Evolutionary conservation across 805 yeast species (phyloP), one percentile per base, ranked within the genome.

Genomic region (Candida vaughaniae): DNA sequence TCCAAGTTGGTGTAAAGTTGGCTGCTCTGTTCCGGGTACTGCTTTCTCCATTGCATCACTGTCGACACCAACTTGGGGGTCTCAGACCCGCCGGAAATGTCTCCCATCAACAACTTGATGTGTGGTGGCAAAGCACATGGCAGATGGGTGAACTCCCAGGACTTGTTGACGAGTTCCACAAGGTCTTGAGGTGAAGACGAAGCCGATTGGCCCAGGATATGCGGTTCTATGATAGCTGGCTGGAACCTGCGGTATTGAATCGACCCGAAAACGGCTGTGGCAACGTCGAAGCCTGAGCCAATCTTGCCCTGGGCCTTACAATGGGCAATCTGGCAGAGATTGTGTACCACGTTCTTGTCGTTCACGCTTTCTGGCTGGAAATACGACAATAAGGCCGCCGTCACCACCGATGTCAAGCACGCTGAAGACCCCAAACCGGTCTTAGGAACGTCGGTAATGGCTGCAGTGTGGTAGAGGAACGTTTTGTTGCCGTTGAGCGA

Each of bases 361-460:
- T 37, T 39, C 7, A 37, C 38, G 16, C 56, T 49, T 6, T 51
- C 49, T 12, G 34, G 36, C 4, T 33, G 29, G 46, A 73, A 77
- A 33, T 67, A 62, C 4, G 82, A 66, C 6, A 81, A 55, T 31
- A 93, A 53, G 0, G 90, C 84, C 0, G 95, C 74, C 0, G 86
- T 77, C 2, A 90, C 69, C 1, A 85, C 90, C 1, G 95, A 76
- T 2, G 87, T 95, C 40, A 93, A 69, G 0, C 96, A 96, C 0
- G 99, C 99, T 22, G 96, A 88, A 9, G 96, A 88, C 1, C 99
- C 99, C 33, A 93, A 69, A 0, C 99, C 99, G 0, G 99, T 93
- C 56, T 93, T 93, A 2, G 96, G 80, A 5, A 89, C 95, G 23
- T 83, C 66, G 0, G 75, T 68, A 38, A 93, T 87, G 11, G 77